These are phyloP conservation scores for Arabidopsis thaliana DNA, from an alignment of 345 rosid genomes.

Conservation along the genomic window DNA sequence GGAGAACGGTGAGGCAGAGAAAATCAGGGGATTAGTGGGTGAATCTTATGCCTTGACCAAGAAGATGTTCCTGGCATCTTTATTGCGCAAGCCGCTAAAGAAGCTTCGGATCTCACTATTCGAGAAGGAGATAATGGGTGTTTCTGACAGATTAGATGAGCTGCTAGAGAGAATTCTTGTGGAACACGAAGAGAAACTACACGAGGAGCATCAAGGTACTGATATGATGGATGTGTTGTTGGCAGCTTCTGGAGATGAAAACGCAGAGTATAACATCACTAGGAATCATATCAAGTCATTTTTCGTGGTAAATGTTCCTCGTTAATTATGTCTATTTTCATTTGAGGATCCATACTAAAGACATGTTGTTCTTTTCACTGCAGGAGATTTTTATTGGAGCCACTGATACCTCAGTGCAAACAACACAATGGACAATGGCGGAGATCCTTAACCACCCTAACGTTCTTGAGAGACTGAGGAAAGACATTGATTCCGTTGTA, in stretches of 20 bases:
- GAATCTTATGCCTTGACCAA: neutral
- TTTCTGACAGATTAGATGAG: neutral
- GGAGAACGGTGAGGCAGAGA: constrained; percentile 3
- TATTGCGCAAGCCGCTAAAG: neutral
- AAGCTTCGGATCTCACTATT: neutral
- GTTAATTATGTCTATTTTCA: neutral
- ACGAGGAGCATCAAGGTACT: neutral
- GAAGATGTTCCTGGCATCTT: neutral
- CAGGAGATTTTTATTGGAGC: constrained; percentile 12
- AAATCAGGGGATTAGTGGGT: neutral
- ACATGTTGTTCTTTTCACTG: neutral
- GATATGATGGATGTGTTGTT: neutral
- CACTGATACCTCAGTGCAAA: neutral
- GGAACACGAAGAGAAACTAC: constrained; percentile 7
- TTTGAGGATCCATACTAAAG: neutral
- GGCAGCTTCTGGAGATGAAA: neutral
- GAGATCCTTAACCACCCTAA: neutral
- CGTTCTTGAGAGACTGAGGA: neutral
- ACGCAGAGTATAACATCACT: constrained; percentile 1
- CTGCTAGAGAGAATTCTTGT: neutral
- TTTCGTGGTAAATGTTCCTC: neutral
- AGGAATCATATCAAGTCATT: constrained; percentile 3
- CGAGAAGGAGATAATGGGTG: neutral
- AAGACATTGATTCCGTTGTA: neutral
- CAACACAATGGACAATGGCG: constrained; percentile 4